Conservation (phyloP, 345 rosid genomes). For the Eucalyptus brandiana region DNA sequence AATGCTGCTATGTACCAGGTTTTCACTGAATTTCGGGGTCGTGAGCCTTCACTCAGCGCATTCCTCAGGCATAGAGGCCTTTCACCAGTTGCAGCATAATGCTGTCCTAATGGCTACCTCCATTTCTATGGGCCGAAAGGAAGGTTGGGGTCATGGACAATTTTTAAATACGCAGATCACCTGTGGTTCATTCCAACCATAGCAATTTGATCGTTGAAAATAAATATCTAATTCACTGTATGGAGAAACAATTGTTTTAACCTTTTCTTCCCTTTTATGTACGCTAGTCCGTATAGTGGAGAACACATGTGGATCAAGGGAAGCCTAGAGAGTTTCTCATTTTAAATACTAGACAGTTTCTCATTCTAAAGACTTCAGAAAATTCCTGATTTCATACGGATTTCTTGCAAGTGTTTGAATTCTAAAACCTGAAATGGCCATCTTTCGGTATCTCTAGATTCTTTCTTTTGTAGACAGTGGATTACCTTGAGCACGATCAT, state of each 20-base stretch:
- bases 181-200: not conserved
- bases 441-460: not conserved
- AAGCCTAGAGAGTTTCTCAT: not conserved
- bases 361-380: not conserved
- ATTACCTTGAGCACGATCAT: not conserved
- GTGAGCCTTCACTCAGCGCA: conserved; percentile 82
- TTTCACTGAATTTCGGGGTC: conserved; percentile 76
- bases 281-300: not conserved
- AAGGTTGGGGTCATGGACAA: not conserved
- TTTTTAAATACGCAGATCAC: not conserved
- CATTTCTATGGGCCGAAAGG: not conserved
- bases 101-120: not conserved
- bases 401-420: not conserved
- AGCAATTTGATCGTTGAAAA: not conserved
- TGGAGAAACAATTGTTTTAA: not conserved
- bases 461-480: not conserved
- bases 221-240: not conserved
- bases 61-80: conserved; percentile 79
- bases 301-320: not conserved
- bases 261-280: not conserved
- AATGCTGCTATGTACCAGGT: conserved; percentile 22
- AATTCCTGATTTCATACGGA: no score
- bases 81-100: conserved; percentile 24
- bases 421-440: not conserved
- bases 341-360: not conserved